Conservation (phyloP, 257 asterid genomes). For the Nicotiana attenuata region DNA sequence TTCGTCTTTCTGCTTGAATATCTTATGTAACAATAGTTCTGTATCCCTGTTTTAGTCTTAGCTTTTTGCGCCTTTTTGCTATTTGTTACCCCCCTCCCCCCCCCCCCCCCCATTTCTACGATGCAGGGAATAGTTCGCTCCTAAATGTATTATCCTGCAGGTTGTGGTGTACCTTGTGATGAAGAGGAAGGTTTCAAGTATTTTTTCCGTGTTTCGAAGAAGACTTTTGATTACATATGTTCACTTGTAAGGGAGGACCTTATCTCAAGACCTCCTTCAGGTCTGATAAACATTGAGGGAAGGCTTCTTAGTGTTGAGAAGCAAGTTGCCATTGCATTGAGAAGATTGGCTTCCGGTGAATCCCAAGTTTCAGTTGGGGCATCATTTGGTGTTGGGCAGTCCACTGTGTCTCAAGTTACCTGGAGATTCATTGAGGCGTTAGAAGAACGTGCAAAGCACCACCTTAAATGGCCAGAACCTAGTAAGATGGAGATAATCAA, state of each 20-base stretch:
- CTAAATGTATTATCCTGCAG: slow-evolving; percentile 22
- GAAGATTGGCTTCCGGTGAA: slow-evolving; percentile 93
- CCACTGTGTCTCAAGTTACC: slow-evolving; percentile 95
- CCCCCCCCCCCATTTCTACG: neutral
- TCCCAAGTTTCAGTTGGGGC: slow-evolving; percentile 97
- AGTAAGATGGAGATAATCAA: slow-evolving; percentile 41
- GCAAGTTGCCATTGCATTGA: slow-evolving; percentile 91
- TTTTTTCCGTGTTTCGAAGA: slow-evolving; percentile 80
- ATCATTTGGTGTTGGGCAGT: slow-evolving; percentile 94
- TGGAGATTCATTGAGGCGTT: slow-evolving; percentile 93
- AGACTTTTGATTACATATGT: slow-evolving; percentile 73
- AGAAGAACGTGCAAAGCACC: slow-evolving; percentile 92
- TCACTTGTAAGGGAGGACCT: slow-evolving; percentile 88
- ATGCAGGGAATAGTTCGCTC: neutral
- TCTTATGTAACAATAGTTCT: neutral
- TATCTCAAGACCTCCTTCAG: slow-evolving; percentile 97
- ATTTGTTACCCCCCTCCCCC: too few relatives aligned
- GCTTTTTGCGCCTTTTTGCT: neutral
- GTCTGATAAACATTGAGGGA: slow-evolving; percentile 94
- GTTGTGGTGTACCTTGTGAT: slow-evolving; percentile 38
- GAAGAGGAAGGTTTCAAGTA: slow-evolving; percentile 85
- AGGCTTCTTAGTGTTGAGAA: slow-evolving; percentile 95
- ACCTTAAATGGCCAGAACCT: slow-evolving; percentile 78
- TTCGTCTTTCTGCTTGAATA: neutral
- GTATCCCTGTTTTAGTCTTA: neutral